phyloP scores from a whole-genome alignment of 1,284 basidiomycete genomes.

The Ustilago loliicola region DNA sequence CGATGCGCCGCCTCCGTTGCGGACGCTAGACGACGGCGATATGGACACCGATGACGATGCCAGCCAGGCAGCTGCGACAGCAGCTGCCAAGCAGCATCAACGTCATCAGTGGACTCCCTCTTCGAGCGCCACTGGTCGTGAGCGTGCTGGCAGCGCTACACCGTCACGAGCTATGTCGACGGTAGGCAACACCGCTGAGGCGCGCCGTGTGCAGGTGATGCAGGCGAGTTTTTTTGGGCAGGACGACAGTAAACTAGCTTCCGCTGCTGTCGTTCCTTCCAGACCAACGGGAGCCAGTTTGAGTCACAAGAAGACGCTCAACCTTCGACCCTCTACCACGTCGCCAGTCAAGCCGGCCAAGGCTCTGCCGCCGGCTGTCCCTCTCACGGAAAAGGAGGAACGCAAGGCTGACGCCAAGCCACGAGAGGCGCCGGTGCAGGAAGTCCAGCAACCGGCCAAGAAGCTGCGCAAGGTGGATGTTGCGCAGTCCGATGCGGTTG shows the following conservation, averaged over 20 bases:
- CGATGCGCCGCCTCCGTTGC: conserved; percentile 52
- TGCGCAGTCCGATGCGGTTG: conserved; percentile 75
- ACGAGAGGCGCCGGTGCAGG: conserved; percentile 17
- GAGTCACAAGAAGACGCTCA: conserved; percentile 37
- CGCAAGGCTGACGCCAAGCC: conserved; percentile 17
- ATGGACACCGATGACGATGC: conserved; percentile 48
- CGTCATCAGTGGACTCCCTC: conserved; percentile 44
- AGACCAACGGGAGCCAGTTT: conserved; percentile 48
- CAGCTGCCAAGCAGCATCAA: conserved; percentile 42
- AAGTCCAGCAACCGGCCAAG: conserved; percentile 45
- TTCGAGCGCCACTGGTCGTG: conserved; percentile 34
- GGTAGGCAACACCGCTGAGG: conserved; percentile 52
- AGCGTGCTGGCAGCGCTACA: conserved; percentile 43
- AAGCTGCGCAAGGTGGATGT: conserved; percentile 59
- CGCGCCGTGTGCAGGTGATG: conserved; percentile 69
- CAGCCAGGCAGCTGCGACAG: conserved; percentile 39
- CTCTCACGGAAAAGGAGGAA: conserved; percentile 7
- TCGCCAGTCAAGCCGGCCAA: conserved; percentile 12
- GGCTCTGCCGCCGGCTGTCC: background rate
- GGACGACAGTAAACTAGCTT: conserved; percentile 57
- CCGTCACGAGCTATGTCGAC: conserved; percentile 47
- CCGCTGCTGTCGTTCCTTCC: conserved; percentile 55
- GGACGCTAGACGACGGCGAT: conserved; percentile 46
- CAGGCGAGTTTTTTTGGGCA: conserved; percentile 70
- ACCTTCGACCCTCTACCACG: conserved; percentile 18